These are phyloP conservation scores for Pseudovirgaria hyperparasitica DNA, from an alignment of 2,329 filamentous ascomycete species.

Conservation along the genomic window DNA sequence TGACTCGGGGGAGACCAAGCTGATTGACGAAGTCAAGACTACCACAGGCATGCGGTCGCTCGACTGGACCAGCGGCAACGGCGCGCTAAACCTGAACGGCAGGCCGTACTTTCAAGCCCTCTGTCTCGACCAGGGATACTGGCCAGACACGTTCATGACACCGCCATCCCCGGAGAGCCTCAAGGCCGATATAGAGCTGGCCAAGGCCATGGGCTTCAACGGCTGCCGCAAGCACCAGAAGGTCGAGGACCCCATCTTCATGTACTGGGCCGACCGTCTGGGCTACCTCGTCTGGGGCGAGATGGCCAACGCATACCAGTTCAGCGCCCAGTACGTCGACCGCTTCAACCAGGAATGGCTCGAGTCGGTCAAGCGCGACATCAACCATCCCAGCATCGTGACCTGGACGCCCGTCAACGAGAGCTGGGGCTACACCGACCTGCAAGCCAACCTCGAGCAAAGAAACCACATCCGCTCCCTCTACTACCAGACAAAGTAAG, in stretches of 20 bases:
- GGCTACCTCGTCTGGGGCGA: constrained; percentile 53
- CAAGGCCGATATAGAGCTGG: constrained; percentile 40
- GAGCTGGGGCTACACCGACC: constrained; percentile 49
- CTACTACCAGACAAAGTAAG: constrained; percentile 51
- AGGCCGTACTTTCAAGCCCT: constrained; percentile 48
- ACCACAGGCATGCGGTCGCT: constrained; percentile 49
- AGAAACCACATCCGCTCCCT: constrained; percentile 51
- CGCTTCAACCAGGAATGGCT: constrained; percentile 54
- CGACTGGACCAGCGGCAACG: constrained; percentile 45
- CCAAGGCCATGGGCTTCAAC: constrained; percentile 51
- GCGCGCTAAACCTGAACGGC: constrained; percentile 46
- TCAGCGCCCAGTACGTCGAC: constrained; percentile 43
- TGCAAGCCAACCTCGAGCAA: constrained; percentile 44
- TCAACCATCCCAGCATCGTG: constrained; percentile 52
- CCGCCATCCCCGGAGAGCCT: constrained; percentile 37
- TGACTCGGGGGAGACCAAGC: constrained; percentile 21
- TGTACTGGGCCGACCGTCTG: constrained; percentile 48
- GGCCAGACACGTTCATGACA: constrained; percentile 48
- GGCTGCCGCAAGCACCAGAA: constrained; percentile 54
- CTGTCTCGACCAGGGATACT: constrained; percentile 51
- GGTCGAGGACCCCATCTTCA: constrained; percentile 47
- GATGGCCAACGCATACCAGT: constrained; percentile 53
- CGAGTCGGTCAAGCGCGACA: constrained; percentile 48
- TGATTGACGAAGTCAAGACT: constrained; percentile 45
- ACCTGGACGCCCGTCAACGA: constrained; percentile 57